phyloP scores from a whole-genome alignment of 345 rosid species.

The Citrus maxima region DNA sequence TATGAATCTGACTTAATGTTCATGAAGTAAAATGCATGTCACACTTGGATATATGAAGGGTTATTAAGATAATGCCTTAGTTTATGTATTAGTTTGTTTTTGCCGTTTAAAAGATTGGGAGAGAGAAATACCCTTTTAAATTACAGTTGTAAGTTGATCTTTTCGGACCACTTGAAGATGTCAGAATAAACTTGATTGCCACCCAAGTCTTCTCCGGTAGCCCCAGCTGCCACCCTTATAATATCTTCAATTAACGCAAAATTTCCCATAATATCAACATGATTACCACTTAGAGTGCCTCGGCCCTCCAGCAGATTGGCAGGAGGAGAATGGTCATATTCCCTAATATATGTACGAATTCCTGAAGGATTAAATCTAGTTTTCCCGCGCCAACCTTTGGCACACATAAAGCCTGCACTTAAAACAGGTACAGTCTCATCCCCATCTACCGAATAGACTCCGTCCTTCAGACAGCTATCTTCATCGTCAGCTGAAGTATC shows the following conservation, averaged over 20 bases:
- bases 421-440: conserved; percentile 92
- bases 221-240: conserved; percentile 85
- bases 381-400: conserved; percentile 95
- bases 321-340: conserved; percentile 84
- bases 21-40: background rate
- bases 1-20: background rate
- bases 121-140: background rate
- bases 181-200: conserved; percentile 83
- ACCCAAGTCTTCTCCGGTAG: conserved; percentile 71
- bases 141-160: conserved; percentile 60
- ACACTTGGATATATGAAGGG: background rate
- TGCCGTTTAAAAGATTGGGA: background rate
- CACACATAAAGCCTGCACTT: conserved; percentile 93
- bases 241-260: conserved; percentile 87
- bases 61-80: background rate
- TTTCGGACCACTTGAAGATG: conserved; percentile 80
- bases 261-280: conserved; percentile 97
- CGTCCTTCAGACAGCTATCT: conserved; percentile 69
- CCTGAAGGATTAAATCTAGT: conserved; percentile 93
- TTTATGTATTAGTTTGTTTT: background rate
- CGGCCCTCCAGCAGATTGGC: conserved; percentile 86
- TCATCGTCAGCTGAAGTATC: conserved; percentile 69
- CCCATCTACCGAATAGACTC: conserved; percentile 82
- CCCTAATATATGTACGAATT: conserved; percentile 63
- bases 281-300: conserved; percentile 87